A percentile compares a stretch with the other conserved stretches of the same genome.
Evolutionary conservation across 2,329 filamentous ascomycete species (phyloP).

Genomic region (Trichothecium roseum): DNA sequence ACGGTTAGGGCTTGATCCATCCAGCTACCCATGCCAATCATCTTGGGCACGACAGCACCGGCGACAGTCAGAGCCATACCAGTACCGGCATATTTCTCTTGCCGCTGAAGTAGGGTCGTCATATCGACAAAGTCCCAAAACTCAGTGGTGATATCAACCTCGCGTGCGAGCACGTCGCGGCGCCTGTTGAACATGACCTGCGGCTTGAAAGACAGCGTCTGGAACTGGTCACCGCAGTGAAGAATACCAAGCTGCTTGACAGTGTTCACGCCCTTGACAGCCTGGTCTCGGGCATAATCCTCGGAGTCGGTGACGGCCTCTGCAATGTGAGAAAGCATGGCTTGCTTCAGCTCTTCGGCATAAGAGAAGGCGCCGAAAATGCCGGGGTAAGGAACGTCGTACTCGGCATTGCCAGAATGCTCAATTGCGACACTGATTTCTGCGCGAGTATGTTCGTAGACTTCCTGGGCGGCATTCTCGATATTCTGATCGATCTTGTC

Average conservation of each 20-base stretch:
- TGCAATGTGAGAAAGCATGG: conserved; percentile 83
- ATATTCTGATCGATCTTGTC: conserved; percentile 75
- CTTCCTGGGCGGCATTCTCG: conserved; percentile 72
- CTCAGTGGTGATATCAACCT: conserved; percentile 82
- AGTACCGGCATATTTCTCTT: conserved; percentile 90
- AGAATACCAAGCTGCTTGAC: conserved; percentile 84
- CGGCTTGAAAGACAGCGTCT: conserved; percentile 76
- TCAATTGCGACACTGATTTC: conserved; percentile 67
- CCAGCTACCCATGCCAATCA: conserved; percentile 80
- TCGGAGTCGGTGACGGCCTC: conserved; percentile 71
- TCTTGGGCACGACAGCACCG: conserved; percentile 70
- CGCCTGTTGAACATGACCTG: conserved; percentile 91
- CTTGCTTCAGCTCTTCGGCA: conserved; percentile 83
- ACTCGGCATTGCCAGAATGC: conserved; percentile 63
- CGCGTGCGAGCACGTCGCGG: conserved; percentile 68
- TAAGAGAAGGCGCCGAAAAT: conserved; percentile 80
- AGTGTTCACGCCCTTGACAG: conserved; percentile 69
- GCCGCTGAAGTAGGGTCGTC: conserved; percentile 68
- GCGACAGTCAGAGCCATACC: conserved; percentile 90
- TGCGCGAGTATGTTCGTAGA: conserved; percentile 74
- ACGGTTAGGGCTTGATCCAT: conserved; percentile 77
- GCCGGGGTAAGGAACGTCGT: conserved; percentile 80
- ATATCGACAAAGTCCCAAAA: conserved; percentile 90
- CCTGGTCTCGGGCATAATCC: conserved; percentile 69
- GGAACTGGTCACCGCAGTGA: conserved; percentile 80